Evolutionary conservation across 148 eudicot genomes (phyloP).

Genomic region (Nyssa sinensis): DNA sequence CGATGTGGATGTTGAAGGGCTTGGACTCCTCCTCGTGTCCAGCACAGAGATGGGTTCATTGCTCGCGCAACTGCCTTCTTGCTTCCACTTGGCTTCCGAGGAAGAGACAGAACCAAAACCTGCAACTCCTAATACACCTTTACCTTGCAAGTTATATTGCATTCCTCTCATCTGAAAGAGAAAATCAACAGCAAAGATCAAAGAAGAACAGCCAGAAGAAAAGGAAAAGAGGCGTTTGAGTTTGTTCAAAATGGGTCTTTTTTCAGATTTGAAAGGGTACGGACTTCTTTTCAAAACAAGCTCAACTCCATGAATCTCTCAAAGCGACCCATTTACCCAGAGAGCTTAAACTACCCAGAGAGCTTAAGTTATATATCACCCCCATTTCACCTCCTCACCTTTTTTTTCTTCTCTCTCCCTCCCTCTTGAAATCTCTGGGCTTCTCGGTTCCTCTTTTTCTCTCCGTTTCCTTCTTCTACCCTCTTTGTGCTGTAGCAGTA

Average conservation of each 20-base stretch:
- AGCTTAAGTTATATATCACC: no score
- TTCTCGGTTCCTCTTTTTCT: no score
- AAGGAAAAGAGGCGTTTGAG: not conserved
- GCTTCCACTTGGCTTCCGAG: slow-evolving; percentile 25
- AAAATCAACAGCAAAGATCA: slow-evolving; percentile 4
- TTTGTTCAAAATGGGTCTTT: not conserved
- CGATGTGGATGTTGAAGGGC: slow-evolving; percentile 30
- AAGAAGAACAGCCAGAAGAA: not conserved
- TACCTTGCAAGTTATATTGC: slow-evolving; percentile 16
- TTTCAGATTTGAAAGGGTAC: not conserved
- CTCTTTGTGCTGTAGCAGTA: slow-evolving; percentile 10
- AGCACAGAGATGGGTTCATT: slow-evolving; percentile 35
- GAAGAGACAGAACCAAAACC: slow-evolving; percentile 10
- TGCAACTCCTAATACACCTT: slow-evolving; percentile 11
- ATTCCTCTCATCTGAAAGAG: slow-evolving; percentile 24
- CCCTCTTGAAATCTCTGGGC: not conserved
- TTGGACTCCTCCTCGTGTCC: slow-evolving; percentile 27
- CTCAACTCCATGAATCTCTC: slow-evolving; percentile 19
- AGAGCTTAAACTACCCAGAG: not conserved
- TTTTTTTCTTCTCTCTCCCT: slow-evolving; percentile 1
- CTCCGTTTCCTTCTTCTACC: no score
- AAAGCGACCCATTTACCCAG: slow-evolving; percentile 8
- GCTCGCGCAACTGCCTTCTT: slow-evolving; percentile 17
- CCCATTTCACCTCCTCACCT: slow-evolving; percentile 8
- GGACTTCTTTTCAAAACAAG: not conserved